Base-by-base conservation (phyloP, 1,139 yeast genomes). In the Petasospora rhodanensis region DNA sequence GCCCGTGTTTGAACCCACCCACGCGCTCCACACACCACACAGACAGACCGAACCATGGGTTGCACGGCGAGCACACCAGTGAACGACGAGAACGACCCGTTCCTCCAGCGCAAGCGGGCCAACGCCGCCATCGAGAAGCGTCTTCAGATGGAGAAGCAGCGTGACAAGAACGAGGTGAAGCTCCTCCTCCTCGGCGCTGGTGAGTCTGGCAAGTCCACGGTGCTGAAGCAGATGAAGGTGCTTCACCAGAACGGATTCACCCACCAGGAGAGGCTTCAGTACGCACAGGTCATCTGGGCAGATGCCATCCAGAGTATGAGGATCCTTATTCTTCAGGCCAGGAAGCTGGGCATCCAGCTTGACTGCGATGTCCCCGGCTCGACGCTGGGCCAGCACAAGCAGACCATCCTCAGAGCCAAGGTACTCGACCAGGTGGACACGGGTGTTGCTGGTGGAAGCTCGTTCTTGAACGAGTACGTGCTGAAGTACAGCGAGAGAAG, bases 141-240 rank as follows among this genome's bases (percentile, higher is more conserved):
- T 26, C 58, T 84, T 41, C 70, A 68, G 43, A 62, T 67, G 46
- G 74, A 72, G 39, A 70, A 70, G 44, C 73, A 70, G 42, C 62
- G 65, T 38, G 76, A 65, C 29, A 66, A 61, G 42, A 70, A 64
- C 43, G 80, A 71, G 47, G 70, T 79, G 34, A 82, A 81, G 54
- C 64, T 89, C 39, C 60, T 89, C 29, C 62, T 87, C 14, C 61
- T 87, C 18, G 98, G 98, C 17, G 89, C 97, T 0, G 98, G 98
- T 7, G 99, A 91, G 59, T 79, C 91, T 37, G 98, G 99, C 8
- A 91, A 91, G 56, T 84, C 95, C 2, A 91, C 99, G 0, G 95
- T 91, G 11, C 64, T 91, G 43, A 91, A 91, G 57, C 98, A 93
- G 56, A 75, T 91, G 77, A 77, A 83, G 49, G 65, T 91, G 21